A percentile compares a stretch with the other conserved stretches of the same genome.
phyloP scores from a whole-genome alignment of 345 rosid genomes.

The Tarenaya hassleriana region DNA sequence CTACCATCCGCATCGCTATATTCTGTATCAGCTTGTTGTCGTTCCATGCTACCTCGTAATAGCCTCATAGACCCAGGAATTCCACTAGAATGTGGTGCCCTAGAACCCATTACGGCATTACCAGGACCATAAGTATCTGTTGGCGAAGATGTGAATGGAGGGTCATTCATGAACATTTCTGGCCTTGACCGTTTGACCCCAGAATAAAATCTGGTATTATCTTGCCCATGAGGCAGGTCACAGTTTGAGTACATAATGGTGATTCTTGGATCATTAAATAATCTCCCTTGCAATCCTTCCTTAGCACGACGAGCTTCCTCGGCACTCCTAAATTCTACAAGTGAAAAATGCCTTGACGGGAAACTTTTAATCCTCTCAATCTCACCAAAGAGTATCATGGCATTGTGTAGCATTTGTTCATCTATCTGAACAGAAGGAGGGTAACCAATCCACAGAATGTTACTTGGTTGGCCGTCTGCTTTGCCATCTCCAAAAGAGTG shows the following conservation, averaged over 20 bases:
- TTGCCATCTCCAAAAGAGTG: constrained; percentile 41
- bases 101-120: constrained; percentile 28
- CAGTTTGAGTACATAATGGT: constrained; percentile 77
- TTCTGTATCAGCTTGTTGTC: constrained; percentile 42
- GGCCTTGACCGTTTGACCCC: constrained; percentile 53
- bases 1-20: constrained; percentile 39
- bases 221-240: constrained; percentile 57
- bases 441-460: constrained; percentile 69
- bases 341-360: constrained; percentile 57
- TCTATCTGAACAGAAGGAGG: constrained; percentile 76
- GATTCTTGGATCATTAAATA: constrained; percentile 85
- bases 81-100: constrained; percentile 32
- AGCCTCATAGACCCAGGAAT: constrained; percentile 39
- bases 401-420: constrained; percentile 84
- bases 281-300: constrained; percentile 89
- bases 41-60: constrained; percentile 49
- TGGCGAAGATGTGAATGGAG: constrained; percentile 35
- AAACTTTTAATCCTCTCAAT: constrained; percentile 73
- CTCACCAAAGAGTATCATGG: constrained; percentile 83
- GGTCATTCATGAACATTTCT: constrained; percentile 46
- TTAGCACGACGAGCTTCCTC: constrained; percentile 88
- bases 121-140: constrained; percentile 43
- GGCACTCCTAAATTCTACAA: constrained; percentile 72
- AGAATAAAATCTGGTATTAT: constrained; percentile 39
- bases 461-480: constrained; percentile 70